phyloP scores from a whole-genome alignment of 1,284 basidiomycete species.

The Cryptococcus hybrid region DNA sequence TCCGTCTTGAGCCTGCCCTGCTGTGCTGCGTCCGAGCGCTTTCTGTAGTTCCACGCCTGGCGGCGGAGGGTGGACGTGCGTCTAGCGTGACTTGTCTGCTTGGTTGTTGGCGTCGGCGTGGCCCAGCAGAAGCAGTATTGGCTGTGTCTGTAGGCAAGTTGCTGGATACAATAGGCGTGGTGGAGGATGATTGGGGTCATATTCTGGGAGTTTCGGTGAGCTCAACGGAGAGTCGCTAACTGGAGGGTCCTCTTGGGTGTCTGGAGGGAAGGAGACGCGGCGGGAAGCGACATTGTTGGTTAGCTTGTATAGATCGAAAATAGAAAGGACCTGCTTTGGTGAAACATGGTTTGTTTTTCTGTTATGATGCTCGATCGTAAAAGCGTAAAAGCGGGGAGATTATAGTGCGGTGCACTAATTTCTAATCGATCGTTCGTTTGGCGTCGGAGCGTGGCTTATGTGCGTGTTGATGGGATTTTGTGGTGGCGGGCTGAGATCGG shows the following conservation, averaged over 20 bases:
- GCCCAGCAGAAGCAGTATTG: background rate
- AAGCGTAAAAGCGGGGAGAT: no score
- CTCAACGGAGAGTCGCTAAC: conserved; percentile 7
- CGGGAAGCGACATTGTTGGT: background rate
- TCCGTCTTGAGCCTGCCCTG: background rate
- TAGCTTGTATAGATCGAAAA: no score
- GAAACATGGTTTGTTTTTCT: no score
- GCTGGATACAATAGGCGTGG: background rate
- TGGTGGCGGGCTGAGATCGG: no score
- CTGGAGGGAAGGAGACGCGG: conserved; percentile 10
- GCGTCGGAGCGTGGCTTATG: no score
- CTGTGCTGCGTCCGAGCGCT: background rate
- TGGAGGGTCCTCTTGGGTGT: background rate
- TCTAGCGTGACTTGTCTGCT: conserved; percentile 8
- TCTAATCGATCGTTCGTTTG: no score
- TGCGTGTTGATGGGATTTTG: no score
- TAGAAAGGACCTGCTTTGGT: no score
- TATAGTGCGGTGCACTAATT: no score
- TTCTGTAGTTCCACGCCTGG: conserved; percentile 1
- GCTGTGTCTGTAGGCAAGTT: background rate
- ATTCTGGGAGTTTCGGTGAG: conserved; percentile 1
- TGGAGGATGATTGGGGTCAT: no score
- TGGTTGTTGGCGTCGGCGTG: background rate
- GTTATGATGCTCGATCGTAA: no score
- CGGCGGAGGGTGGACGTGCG: conserved; percentile 1